Evolutionary conservation across 441 rosid species (phyloP).

Genomic region (Erodium trifolium): DNA sequence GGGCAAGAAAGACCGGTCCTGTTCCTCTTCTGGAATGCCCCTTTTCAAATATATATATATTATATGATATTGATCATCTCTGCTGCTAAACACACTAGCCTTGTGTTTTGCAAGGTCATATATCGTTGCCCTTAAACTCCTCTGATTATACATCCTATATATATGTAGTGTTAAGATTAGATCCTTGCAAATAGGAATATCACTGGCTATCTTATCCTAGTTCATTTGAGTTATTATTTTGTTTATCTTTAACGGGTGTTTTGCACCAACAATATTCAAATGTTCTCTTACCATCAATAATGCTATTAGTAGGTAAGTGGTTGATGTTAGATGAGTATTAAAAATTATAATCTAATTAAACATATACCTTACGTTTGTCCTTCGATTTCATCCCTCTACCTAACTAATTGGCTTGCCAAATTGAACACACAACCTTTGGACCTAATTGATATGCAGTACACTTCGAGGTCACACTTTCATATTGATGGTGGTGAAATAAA

Average conservation of each 20-base stretch:
- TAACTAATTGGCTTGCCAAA: background rate
- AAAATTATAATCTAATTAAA: background rate
- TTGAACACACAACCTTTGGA: background rate
- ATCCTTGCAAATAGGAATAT: no score
- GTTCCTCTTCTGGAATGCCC: slow-evolving; percentile 3
- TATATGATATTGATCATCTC: no score
- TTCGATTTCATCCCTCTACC: background rate
- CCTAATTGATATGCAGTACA: background rate
- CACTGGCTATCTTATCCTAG: no score
- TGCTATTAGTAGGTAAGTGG: slow-evolving; percentile 12
- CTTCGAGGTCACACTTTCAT: background rate
- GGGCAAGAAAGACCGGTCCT: background rate
- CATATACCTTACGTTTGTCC: background rate
- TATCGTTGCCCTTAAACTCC: no score
- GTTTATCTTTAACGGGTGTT: background rate
- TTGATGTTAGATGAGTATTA: slow-evolving; percentile 10
- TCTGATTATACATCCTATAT: no score
- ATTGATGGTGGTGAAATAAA: background rate
- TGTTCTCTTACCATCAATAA: background rate
- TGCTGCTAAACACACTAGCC: no score
- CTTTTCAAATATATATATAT: background rate
- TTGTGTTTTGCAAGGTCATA: no score
- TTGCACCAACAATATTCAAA: background rate
- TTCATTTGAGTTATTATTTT: background rate
- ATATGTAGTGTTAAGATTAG: no score